Evolutionary conservation across 1,284 basidiomycete genomes (phyloP).

Genomic region (Sphagnurus paluster): DNA sequence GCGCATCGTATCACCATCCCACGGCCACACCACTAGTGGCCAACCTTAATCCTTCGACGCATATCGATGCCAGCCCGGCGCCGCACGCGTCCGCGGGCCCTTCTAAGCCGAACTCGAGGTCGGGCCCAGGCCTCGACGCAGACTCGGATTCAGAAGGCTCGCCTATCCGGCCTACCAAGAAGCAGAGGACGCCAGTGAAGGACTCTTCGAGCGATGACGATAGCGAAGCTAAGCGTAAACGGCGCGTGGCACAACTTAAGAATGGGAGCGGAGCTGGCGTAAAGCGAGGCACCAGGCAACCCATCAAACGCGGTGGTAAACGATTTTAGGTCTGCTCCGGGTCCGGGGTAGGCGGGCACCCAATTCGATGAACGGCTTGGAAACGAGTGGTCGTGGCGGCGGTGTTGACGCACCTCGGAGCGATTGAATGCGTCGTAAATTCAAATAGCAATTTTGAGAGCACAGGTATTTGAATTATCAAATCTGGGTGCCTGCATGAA

Average conservation of each 20-base stretch:
- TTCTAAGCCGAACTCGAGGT: slow-evolving; percentile 23
- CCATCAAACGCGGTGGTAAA: slow-evolving; percentile 70
- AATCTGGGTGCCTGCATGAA: too few species aligned
- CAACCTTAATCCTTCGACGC: slow-evolving; percentile 6
- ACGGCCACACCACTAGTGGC: background rate
- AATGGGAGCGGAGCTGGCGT: slow-evolving; percentile 30
- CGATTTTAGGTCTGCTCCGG: slow-evolving; percentile 62
- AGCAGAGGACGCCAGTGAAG: slow-evolving; percentile 39
- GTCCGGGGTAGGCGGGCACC: too few species aligned
- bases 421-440: too few species aligned
- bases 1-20: slow-evolving; percentile 1
- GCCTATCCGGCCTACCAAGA: slow-evolving; percentile 50
- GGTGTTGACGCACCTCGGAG: too few species aligned
- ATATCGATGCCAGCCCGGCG: slow-evolving; percentile 12
- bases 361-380: too few species aligned
- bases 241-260: slow-evolving; percentile 37
- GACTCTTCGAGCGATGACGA: slow-evolving; percentile 49
- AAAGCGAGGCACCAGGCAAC: slow-evolving; percentile 62
- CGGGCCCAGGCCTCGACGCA: slow-evolving; percentile 21
- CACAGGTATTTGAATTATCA: background rate
- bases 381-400: too few species aligned
- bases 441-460: too few species aligned
- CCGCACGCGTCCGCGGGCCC: slow-evolving; percentile 21
- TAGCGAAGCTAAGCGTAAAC: slow-evolving; percentile 52
- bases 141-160: slow-evolving; percentile 48